Base-by-base conservation (phyloP, 2,329 filamentous ascomycete species). In the Paecilomyces sp. region DNA sequence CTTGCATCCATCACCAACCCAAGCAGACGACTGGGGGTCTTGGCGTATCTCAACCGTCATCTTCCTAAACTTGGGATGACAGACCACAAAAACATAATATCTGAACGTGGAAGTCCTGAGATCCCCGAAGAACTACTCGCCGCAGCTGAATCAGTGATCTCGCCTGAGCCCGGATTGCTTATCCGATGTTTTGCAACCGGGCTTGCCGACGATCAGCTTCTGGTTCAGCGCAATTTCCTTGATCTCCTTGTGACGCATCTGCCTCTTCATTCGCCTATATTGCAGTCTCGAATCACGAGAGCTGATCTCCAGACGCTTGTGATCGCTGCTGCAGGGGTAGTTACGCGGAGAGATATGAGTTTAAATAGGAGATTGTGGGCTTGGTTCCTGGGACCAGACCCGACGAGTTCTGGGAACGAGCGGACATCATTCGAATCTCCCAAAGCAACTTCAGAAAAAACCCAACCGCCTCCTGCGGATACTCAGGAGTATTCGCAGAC, bases 291-390 rank as follows among this genome's bases (percentile, higher is more conserved):
- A 54, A 88, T 93, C 36, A 89, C 89, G 61, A 72, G 82, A 5
- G 83, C 83, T 34, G 95, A 99, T 69, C 79, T 97, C 18, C 88
- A 96, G 70, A 83, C 91, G 1, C 81, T 99, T 1, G 83, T 97
- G 33, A 84, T 87, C 60, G 90, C 93, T 15, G 92, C 93, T 5
- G 87, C 87, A n/a, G 87, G 90, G 1, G 92, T 99, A 22, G 91
- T 97, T 1, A 87, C 87, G 22, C 85, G 94, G 56, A 86, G 92
- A 74, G 94, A 99, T 64, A 99, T 99, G 94, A 96, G 93, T 70
- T 79, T 99, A 55, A 99, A 99, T 72, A 83, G 94, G 66, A 85
- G 94, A 41, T 78, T 99, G n/a, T 97, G 93, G 92, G 86, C 90
- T 52, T 99, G 94, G 94, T 87, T 97, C 62, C 81, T 99, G 1